Base-by-base conservation (phyloP, 768 basidiomycete species). In the Lentinula boryana region DNA sequence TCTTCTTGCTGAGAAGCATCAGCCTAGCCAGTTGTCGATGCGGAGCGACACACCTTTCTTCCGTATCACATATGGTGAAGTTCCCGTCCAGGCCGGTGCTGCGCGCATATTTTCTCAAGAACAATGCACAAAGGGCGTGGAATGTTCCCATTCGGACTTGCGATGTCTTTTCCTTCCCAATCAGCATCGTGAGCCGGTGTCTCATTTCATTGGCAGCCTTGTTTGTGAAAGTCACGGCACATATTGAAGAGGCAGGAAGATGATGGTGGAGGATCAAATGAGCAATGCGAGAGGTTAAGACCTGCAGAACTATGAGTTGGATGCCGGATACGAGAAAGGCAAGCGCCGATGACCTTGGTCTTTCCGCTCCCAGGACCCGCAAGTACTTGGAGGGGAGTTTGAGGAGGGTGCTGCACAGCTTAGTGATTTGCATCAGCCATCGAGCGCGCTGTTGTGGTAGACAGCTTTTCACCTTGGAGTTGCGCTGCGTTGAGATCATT, bases 181-280 rank as follows among this genome's bases (percentile, higher is more conserved):
- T 78, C 3, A 94, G 72, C 62, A 80, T 82, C 18, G 74, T 72
- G 33, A 96, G 75, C 3, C 93, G 80, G 55, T 83, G 78, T 56
- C 83, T 80, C 91, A 95, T 93, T 75, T 95, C 93, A 62, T 84
- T 87, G 1, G 93, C 91, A 15, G 93, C 92, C 71, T 93, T 93
- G 75, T 93, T 93, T 9, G 93, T 94, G 70, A 95, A 96, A 5
- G 81, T 96, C 10, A 95, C 89, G 2, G 88, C 87, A 66, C 87
- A 88, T 71, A 91, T 87, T 16, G 83, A 76, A 4, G 77, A 75
- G 1, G 89, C 82, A 10, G 77, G 68, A 9, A 88, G 67, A 27
- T 66, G 66, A 65, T 85, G 81, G 32, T 78, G 69, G 5, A 82
- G 68, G 54, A 90, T 84, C 21, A 91, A 74, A 68, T 88, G 76